Conservation (phyloP, 1,139 yeast genomes). For the Hemisphaericaspora xylofermentans region DNA sequence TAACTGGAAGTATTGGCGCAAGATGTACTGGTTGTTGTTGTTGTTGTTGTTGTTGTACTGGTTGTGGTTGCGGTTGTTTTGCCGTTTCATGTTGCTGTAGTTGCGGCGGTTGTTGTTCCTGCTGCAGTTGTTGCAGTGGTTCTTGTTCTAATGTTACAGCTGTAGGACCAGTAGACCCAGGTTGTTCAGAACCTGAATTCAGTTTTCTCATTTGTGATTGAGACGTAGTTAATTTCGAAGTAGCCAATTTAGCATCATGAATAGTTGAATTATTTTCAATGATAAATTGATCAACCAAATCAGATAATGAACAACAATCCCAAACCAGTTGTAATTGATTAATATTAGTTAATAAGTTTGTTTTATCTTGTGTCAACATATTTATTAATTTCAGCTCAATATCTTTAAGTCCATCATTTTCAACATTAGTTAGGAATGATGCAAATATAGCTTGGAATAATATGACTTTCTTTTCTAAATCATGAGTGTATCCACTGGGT, state of each 20-base stretch:
- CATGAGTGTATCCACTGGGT: slow-evolving; percentile 26
- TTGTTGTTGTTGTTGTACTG: background rate
- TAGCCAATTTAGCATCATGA: slow-evolving; percentile 12
- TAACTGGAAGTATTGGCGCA: background rate
- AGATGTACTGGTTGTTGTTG: background rate
- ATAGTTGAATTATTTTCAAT: slow-evolving; percentile 11
- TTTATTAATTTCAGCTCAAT: slow-evolving; percentile 9
- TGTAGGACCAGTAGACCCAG: background rate
- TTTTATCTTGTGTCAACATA: slow-evolving; percentile 8
- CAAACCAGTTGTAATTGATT: slow-evolving; percentile 13
- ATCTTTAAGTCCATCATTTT: background rate
- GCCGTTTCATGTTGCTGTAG: too few relatives aligned
- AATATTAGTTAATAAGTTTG: slow-evolving; percentile 9
- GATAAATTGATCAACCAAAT: slow-evolving; percentile 13
- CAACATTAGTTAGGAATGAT: slow-evolving; percentile 6
- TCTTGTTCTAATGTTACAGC: background rate
- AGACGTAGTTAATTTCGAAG: slow-evolving; percentile 5
- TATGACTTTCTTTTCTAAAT: slow-evolving; percentile 20
- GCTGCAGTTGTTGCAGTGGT: background rate
- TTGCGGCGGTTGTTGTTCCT: background rate
- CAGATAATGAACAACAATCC: slow-evolving; percentile 12
- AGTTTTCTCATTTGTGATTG: background rate
- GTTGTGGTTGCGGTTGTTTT: background rate
- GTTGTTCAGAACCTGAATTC: background rate
- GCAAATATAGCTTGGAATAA: slow-evolving; percentile 20